Percentiles rank a stretch among this genome's conserved stretches.
Evolutionary conservation across 176 grass and related monocot genomes (phyloP).

Genomic region (Secale cereale): DNA sequence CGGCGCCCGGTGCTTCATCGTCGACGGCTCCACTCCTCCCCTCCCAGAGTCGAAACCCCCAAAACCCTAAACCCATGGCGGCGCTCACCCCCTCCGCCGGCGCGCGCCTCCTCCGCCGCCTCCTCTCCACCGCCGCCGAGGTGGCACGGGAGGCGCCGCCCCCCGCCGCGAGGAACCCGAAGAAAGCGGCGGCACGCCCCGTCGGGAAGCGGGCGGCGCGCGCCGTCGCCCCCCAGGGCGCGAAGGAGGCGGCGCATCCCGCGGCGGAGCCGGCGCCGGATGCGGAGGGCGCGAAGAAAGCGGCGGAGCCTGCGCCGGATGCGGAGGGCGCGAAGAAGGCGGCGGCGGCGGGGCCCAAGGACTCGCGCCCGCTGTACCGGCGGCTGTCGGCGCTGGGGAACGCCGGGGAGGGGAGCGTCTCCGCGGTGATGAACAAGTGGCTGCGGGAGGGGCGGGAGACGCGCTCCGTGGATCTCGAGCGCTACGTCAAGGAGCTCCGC

Average conservation of each 20-base stretch:
- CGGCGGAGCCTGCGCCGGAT: background rate
- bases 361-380: constrained; percentile 34
- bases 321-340: background rate
- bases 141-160: background rate
- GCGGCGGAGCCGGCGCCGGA: background rate
- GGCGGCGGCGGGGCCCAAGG: background rate
- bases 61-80: constrained; percentile 43
- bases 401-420: constrained; percentile 45
- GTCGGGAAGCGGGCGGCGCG: background rate
- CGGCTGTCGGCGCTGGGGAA: constrained; percentile 55
- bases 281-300: background rate
- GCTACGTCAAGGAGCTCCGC: constrained; percentile 61
- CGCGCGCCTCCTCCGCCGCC: constrained; percentile 29
- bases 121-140: constrained; percentile 17
- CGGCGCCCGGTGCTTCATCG: background rate
- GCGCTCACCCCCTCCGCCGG: constrained; percentile 8
- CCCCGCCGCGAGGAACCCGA: background rate
- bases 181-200: background rate
- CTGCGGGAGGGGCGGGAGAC: constrained; percentile 35
- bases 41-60: background rate
- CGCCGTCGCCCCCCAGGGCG: background rate
- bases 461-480: constrained; percentile 32
- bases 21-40: background rate
- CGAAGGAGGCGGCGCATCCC: background rate
- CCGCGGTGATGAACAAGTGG: constrained; percentile 61